Conservation (phyloP, 345 rosid genomes). For the Salix caprea region DNA sequence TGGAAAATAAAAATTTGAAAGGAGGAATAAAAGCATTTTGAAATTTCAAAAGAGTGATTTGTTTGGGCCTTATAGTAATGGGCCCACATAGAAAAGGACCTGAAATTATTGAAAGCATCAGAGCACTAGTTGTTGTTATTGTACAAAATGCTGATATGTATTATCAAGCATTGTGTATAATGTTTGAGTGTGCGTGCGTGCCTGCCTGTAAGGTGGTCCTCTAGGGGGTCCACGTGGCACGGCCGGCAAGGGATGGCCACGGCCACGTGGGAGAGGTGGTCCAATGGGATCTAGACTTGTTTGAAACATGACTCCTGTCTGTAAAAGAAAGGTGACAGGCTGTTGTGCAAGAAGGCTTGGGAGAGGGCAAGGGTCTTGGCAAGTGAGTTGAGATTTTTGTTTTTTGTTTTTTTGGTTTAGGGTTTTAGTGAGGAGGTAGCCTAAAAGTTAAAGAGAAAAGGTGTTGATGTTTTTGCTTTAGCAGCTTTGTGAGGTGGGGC, state of each 20-base stretch:
- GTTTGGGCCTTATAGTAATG: slow-evolving; percentile 19
- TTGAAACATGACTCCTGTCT: slow-evolving; percentile 12
- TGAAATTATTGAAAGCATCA: slow-evolving; percentile 33
- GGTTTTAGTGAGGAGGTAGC: no score
- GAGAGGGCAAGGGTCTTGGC: background rate
- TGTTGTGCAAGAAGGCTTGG: slow-evolving; percentile 21
- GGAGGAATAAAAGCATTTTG: slow-evolving; percentile 3
- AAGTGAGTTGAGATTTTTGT: no score
- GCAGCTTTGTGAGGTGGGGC: background rate
- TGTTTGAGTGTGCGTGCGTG: no score
- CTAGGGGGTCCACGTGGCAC: slow-evolving; percentile 40
- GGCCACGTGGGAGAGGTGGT: slow-evolving; percentile 52
- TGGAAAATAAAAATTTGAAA: background rate
- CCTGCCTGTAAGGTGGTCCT: slow-evolving; percentile 34
- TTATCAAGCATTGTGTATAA: background rate
- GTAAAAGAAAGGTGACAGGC: slow-evolving; percentile 31
- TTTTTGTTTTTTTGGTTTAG: no score
- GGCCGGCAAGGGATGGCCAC: slow-evolving; percentile 42
- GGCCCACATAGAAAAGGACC: slow-evolving; percentile 40
- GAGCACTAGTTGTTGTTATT: slow-evolving; percentile 6
- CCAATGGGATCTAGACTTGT: slow-evolving; percentile 16
- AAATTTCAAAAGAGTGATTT: slow-evolving; percentile 5
- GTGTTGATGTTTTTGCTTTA: background rate
- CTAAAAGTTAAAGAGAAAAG: no score
- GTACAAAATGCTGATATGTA: background rate